Evolutionary conservation across 352 stramenopile species (phyloP), one percentile per base, ranked within the genome.

Genomic region (Sclerospora graminicola): DNA sequence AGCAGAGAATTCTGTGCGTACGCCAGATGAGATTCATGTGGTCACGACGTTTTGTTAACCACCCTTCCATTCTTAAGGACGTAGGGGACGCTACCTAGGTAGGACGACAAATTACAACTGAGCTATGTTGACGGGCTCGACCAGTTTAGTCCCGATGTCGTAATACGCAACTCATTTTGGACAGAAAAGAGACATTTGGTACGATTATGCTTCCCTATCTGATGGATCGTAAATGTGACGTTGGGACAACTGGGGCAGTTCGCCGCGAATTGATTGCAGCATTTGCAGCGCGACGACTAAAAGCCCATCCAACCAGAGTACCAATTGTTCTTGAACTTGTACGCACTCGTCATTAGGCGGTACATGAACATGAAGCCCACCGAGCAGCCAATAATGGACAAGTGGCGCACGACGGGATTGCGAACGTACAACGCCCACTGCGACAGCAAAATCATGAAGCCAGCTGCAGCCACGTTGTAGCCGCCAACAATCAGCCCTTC

Each of bases 11-110:
- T n/a, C n/a, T n/a, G 14, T 2, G 62, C 74, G 57, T 78, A 92
- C 81, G 59, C 81, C 81, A 92, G 57, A 92, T 92, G 54, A 92
- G 71, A 60, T 92, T 92, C 81, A 92, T 92, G 67, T 92, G 81
- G 55, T 92, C 81, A 27, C 81, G 75, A 35, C 81, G 78, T 69
- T 90, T 89, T 28, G 81, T 90, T 47, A 92, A 70, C 81, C 81
- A 92, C 56, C 81, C 81, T 49, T 92, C 78, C 81, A 92, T 92
- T 35, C 40, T 69, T 28, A 13, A 48, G 13, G 32, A 40, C 30
- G 11, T 8, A 53, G 41, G 8, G 34, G 48, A 26, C 6, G 21
- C 21, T n/a, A n/a, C n/a, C n/a, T n/a, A n/a, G n/a, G n/a, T n/a
- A n/a, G n/a, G n/a, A n/a, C n/a, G n/a, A n/a, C n/a, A n/a, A n/a